Percentiles rank a stretch among this genome's conserved stretches.
phyloP scores from a whole-genome alignment of 176 grass and related monocot genomes.

The Musa beccarii region DNA sequence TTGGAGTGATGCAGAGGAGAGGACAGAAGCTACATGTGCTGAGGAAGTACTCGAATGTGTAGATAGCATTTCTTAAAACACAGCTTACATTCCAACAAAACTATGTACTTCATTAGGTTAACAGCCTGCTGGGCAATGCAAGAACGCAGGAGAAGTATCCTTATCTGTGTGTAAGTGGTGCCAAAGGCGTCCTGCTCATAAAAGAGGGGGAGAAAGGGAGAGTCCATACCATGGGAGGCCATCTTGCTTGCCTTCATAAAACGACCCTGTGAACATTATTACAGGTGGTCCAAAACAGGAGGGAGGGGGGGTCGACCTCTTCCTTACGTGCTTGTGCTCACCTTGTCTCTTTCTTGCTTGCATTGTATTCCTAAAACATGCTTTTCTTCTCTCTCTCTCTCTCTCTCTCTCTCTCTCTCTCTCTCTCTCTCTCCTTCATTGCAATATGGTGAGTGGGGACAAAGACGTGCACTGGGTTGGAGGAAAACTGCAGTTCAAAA shows the following conservation, averaged over 20 bases:
- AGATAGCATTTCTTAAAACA: background rate
- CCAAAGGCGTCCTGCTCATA: background rate
- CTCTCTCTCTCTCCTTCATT: background rate
- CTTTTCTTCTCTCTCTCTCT: background rate
- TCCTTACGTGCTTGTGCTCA: background rate
- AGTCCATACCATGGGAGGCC: background rate
- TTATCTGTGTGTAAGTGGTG: conserved; percentile 4
- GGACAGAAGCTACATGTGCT: background rate
- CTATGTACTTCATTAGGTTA: background rate
- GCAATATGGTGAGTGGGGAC: background rate
- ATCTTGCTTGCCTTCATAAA: background rate
- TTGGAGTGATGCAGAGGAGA: background rate
- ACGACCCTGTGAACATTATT: background rate
- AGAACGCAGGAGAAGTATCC: conserved; percentile 6
- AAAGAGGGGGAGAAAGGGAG: background rate
- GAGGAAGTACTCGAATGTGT: background rate
- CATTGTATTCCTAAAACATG: conserved; percentile 2
- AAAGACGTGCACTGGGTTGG: background rate
- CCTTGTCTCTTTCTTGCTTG: conserved; percentile 1
- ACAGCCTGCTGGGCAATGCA: background rate
- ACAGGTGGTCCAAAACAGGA: background rate
- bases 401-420: background rate
- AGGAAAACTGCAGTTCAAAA: conserved; percentile 4
- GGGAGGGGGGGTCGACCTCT: too few relatives aligned
- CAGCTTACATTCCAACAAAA: background rate